phyloP scores from a whole-genome alignment of 2,329 filamentous ascomycete species.

The Fonsecaea erecta region DNA sequence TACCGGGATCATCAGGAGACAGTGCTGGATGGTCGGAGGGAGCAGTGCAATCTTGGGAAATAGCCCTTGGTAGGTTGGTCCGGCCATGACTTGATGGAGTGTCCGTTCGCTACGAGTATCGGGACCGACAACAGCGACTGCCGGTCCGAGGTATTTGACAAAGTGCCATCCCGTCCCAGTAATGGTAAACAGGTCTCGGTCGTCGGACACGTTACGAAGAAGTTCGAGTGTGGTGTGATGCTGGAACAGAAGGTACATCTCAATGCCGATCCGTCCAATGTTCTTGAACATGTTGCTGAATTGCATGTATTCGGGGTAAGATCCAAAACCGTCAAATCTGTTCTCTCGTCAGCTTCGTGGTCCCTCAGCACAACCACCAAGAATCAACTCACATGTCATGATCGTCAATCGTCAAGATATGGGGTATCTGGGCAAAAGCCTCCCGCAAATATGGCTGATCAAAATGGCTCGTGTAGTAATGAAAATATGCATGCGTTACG shows the following conservation, averaged over 20 bases:
- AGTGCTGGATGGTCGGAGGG: slow-evolving; percentile 92
- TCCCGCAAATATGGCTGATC: slow-evolving; percentile 94
- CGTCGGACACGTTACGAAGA: slow-evolving; percentile 82
- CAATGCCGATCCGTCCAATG: slow-evolving; percentile 89
- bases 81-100: slow-evolving; percentile 88
- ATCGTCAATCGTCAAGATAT: slow-evolving; percentile 89
- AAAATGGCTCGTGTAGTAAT: slow-evolving; percentile 98
- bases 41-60: slow-evolving; percentile 94
- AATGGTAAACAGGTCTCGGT: slow-evolving; percentile 92
- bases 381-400: slow-evolving; percentile 86
- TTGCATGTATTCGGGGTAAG: slow-evolving; percentile 98
- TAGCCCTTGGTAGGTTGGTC: slow-evolving; percentile 93
- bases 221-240: slow-evolving; percentile 96
- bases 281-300: slow-evolving; percentile 98
- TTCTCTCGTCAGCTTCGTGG: slow-evolving; percentile 20
- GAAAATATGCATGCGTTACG: slow-evolving; percentile 94
- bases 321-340: slow-evolving; percentile 95
- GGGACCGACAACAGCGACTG: slow-evolving; percentile 84
- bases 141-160: slow-evolving; percentile 91
- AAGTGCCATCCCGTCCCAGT: slow-evolving; percentile 99
- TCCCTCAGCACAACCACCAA: not conserved
- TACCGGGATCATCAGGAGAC: slow-evolving; percentile 92
- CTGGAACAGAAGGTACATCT: slow-evolving; percentile 98
- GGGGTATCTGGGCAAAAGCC: slow-evolving; percentile 96
- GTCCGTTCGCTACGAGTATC: slow-evolving; percentile 93